Percentiles rank a stretch among this genome's conserved stretches.
These are phyloP conservation scores for Blepharisma japonicum DNA, from an alignment of 73 alveolate genomes.

Conservation along the genomic window DNA sequence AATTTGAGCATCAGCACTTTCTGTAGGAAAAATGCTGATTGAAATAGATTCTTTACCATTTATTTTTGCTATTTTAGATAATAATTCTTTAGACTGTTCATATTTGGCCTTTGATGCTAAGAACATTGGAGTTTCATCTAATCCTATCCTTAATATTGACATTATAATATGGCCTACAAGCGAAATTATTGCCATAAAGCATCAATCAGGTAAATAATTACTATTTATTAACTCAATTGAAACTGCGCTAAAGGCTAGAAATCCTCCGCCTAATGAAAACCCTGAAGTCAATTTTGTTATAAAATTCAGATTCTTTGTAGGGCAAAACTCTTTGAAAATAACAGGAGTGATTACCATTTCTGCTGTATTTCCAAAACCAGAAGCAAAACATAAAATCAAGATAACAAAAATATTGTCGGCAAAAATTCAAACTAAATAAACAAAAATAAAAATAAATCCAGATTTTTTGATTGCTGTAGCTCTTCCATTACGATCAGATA, in stretches of 20 bases:
- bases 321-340: constrained; percentile 6
- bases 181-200: background rate
- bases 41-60: no score
- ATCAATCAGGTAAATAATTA: background rate
- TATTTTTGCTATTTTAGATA: background rate
- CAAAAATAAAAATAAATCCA: background rate
- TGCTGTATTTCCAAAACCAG: constrained; percentile 6
- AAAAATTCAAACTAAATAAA: background rate
- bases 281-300: background rate
- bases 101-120: background rate
- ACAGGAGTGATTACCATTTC: background rate
- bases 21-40: no score
- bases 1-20: background rate
- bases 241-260: background rate
- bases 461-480: background rate
- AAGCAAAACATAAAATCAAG: background rate
- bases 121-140: constrained; percentile 7
- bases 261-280: background rate
- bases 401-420: background rate
- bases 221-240: background rate
- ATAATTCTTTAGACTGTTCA: background rate
- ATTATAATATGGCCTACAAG: background rate
- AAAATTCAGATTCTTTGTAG: background rate
- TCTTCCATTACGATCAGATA: constrained; percentile 1
- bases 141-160: background rate